Evolutionary conservation across 2,329 filamentous ascomycete species (phyloP).

Genomic region (Bipolaris cookei): DNA sequence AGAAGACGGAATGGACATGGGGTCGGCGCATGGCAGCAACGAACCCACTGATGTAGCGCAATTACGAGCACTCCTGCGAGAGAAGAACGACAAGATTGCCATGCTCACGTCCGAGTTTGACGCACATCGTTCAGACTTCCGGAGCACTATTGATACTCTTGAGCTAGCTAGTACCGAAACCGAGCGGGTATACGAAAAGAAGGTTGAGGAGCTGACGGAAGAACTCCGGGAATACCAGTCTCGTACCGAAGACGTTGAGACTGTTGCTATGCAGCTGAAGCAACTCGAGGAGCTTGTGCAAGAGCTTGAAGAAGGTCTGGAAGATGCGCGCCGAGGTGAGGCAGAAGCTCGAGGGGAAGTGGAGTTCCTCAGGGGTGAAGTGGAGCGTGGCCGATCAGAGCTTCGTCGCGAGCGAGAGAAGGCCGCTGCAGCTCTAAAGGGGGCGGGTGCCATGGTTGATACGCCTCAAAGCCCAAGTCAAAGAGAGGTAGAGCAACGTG

Average conservation of each 20-base stretch:
- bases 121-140: constrained; percentile 90
- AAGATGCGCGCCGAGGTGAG: constrained; percentile 91
- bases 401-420: constrained; percentile 88
- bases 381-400: constrained; percentile 88
- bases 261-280: constrained; percentile 88
- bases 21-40: constrained; percentile 53
- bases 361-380: constrained; percentile 92
- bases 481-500: constrained; percentile 88
- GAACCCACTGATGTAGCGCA: constrained; percentile 71
- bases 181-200: constrained; percentile 92
- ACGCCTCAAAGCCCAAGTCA: constrained; percentile 52
- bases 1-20: constrained; percentile 56
- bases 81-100: constrained; percentile 97
- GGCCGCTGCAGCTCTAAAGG: constrained; percentile 66
- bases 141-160: constrained; percentile 94
- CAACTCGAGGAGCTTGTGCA: constrained; percentile 95
- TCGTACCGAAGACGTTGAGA: constrained; percentile 86
- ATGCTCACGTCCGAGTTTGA: constrained; percentile 95
- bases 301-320: constrained; percentile 93
- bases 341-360: constrained; percentile 95
- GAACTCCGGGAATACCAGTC: constrained; percentile 85
- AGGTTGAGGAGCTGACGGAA: constrained; percentile 82
- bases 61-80: constrained; percentile 79
- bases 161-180: constrained; percentile 96
- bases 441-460: constrained; percentile 56